Evolutionary conservation across 23 red algal genomes (phyloP), one percentile per base, ranked within the genome.

Genomic region (Chondrus crispus): DNA sequence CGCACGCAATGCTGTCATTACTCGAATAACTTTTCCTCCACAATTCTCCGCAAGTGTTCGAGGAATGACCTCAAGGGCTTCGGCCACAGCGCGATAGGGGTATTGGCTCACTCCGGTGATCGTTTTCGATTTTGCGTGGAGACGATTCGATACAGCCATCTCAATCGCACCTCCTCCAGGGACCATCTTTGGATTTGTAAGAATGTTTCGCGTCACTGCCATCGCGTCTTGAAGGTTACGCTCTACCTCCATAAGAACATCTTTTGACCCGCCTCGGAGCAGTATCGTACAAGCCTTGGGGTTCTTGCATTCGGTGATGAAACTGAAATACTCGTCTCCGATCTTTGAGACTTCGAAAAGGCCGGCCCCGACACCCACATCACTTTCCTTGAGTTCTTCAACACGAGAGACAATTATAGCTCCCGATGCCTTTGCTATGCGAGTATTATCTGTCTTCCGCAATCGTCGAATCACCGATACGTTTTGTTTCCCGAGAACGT

Each of bases 291-390:
- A 99, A 33, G 97, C 97, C 24, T 93, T 86, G 1, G 97, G 91
- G 24, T 91, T 79, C 50, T 75, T 80, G 85, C 97, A 99, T 30
- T 89, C 86, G 1, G 84, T 93, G 86, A 99, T 95, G 62, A 95
- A 99, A 33, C 89, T 92, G 52, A 91, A 99, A 82, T 99, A 99
- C 71, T 99, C 97, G 54, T 99, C 97, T 43, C 97, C 97, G 40
- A 99, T 93, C 85, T 96, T 95, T 48, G 68, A 83, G 42, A 99
- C 89, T 84, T 99, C 97, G 53, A 96, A 99, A 2, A 99, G 57
- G 6, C 97, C 97, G 28, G 97, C 97, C 22, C 95, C 95, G 26
- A 79, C 95, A 45, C 97, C 97, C 2, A 99, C 54, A 79, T 99
- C 97, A 38, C 28, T 50, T 62, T 94, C 90, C 64, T 85, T 90